These are phyloP conservation scores for Salix brachista DNA, from an alignment of 345 rosid species.

Conservation along the genomic window DNA sequence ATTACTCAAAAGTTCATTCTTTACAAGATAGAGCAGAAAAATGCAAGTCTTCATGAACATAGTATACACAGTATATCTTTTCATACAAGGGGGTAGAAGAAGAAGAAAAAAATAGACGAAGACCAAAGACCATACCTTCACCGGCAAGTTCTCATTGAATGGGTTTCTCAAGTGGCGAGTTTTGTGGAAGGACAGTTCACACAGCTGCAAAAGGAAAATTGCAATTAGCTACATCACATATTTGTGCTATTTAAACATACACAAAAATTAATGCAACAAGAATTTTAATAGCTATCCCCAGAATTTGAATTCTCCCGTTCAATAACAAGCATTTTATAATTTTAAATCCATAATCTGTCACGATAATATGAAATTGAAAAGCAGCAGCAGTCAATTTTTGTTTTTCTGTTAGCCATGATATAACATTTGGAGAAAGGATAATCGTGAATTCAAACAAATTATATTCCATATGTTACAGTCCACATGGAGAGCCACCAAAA, in stretches of 20 bases:
- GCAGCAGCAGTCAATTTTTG: not conserved
- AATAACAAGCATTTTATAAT: not conserved
- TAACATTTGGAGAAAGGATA: not conserved
- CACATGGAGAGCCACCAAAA: not conserved
- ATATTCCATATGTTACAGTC: not conserved
- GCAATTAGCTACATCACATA: slow-evolving; percentile 21
- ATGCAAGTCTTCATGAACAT: not conserved
- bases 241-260: not conserved
- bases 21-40: not conserved
- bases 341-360: not conserved
- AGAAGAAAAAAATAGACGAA: not conserved
- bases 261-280: slow-evolving; percentile 2
- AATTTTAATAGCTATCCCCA: not conserved
- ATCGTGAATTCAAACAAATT: not conserved
- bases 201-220: slow-evolving; percentile 54
- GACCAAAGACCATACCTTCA: slow-evolving; percentile 55
- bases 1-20: not conserved
- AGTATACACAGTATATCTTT: too few relatives aligned
- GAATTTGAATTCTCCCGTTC: not conserved
- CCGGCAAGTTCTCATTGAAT: slow-evolving; percentile 93
- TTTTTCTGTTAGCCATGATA: not conserved
- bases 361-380: not conserved
- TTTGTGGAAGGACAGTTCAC: slow-evolving; percentile 91
- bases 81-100: not conserved
- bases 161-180: slow-evolving; percentile 94